These are phyloP conservation scores for Akanthomyces lecanii DNA, from an alignment of 2,329 filamentous ascomycete species.

Conservation along the genomic window DNA sequence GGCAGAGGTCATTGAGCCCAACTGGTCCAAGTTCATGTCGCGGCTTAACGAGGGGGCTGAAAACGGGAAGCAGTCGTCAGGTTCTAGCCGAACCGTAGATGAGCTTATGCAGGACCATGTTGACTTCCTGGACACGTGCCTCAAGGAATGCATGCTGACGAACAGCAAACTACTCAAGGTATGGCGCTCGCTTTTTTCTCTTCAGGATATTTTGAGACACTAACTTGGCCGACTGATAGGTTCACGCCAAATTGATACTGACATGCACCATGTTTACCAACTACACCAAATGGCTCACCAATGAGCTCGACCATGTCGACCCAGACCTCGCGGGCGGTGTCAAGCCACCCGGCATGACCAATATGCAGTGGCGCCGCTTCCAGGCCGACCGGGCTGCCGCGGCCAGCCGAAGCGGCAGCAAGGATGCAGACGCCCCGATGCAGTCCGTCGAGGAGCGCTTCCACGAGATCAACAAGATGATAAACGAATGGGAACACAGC, in stretches of 20 bases:
- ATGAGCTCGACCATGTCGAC: conserved; percentile 79
- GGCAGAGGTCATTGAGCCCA: conserved; percentile 93
- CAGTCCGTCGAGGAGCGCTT: conserved; percentile 46
- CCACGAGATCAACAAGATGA: conserved; percentile 76
- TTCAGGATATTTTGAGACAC: not conserved
- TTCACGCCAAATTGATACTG: conserved; percentile 94
- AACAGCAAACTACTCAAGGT: conserved; percentile 92
- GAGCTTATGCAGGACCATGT: conserved; percentile 99
- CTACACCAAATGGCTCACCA: conserved; percentile 81
- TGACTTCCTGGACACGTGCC: conserved; percentile 92
- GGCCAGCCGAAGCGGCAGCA: conserved; percentile 27
- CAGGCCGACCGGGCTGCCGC: conserved; percentile 45
- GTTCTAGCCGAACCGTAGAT: conserved; percentile 71
- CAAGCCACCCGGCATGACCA: conserved; percentile 56
- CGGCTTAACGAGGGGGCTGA: conserved; percentile 55
- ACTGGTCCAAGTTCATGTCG: conserved; percentile 94
- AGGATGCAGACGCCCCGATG: conserved; percentile 28
- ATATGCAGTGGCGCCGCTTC: conserved; percentile 57
- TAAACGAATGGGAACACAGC: conserved; percentile 88
- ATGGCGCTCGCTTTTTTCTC: conserved; percentile 28
- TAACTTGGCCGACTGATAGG: conserved; percentile 47
- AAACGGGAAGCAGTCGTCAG: conserved; percentile 26
- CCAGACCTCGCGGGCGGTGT: conserved; percentile 64
- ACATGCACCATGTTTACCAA: conserved; percentile 92
- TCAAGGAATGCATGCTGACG: conserved; percentile 98